Conservation (phyloP, 495 filamentous ascomycete genomes). For the Penicillium ucsense region DNA sequence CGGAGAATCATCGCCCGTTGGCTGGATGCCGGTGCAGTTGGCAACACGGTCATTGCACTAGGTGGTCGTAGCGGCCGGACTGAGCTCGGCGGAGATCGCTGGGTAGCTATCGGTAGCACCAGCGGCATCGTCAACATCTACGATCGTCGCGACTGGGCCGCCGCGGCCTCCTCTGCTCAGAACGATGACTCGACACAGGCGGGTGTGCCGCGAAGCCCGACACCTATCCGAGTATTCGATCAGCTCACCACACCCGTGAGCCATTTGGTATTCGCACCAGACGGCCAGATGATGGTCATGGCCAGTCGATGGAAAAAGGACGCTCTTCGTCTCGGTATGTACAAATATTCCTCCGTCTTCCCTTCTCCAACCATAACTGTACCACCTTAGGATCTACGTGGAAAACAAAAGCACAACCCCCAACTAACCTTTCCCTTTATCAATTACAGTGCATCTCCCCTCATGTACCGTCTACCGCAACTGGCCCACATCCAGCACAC, state of each 20-base stretch:
- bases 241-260: conserved; percentile 79
- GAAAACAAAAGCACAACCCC: too few relatives aligned
- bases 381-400: not conserved
- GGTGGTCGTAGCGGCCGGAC: conserved; percentile 52
- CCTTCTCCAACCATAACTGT: not conserved
- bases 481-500: conserved; percentile 88
- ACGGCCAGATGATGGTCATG: conserved; percentile 82
- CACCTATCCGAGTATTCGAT: conserved; percentile 62
- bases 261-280: conserved; percentile 67
- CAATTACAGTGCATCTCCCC: conserved; percentile 64
- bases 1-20: conserved; percentile 66
- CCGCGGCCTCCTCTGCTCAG: conserved; percentile 27
- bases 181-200: conserved; percentile 6
- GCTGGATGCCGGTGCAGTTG: conserved; percentile 84
- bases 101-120: conserved; percentile 76
- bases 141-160: conserved; percentile 59
- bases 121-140: conserved; percentile 90
- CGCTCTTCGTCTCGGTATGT: conserved; percentile 60
- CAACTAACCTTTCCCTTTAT: too few relatives aligned
- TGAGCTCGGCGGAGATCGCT: conserved; percentile 69
- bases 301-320: conserved; percentile 79
- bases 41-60: conserved; percentile 69
- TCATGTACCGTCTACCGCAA: conserved; percentile 90
- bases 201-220: conserved; percentile 43
- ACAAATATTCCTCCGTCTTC: not conserved